Conservation (phyloP, 768 basidiomycete species). For the Inosperma sp. region DNA sequence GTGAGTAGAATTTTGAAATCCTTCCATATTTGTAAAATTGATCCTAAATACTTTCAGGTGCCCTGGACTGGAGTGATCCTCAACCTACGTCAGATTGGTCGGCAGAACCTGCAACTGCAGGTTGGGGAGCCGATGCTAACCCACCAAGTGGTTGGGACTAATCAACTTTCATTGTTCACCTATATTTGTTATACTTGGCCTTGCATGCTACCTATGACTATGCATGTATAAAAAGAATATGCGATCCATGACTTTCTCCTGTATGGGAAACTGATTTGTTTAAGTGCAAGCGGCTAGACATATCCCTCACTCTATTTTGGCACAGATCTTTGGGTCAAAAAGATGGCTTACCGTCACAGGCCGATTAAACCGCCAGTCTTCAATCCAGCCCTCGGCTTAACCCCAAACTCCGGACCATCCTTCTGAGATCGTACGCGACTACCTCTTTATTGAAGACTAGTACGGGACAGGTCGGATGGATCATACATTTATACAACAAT, state of each 20-base stretch:
- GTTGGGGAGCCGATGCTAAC: slow-evolving; percentile 42
- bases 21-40: not conserved
- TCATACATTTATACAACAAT: too few relatives aligned
- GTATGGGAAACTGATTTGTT: too few relatives aligned
- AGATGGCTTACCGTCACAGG: too few relatives aligned
- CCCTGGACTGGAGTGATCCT: slow-evolving; percentile 79
- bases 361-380: too few relatives aligned
- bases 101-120: slow-evolving; percentile 64
- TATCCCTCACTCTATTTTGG: too few relatives aligned
- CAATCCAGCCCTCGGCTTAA: too few relatives aligned
- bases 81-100: slow-evolving; percentile 73
- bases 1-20: slow-evolving; percentile 33
- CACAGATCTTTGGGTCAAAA: too few relatives aligned
- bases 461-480: too few relatives aligned
- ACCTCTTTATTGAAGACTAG: too few relatives aligned
- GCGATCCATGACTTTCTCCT: slow-evolving; percentile 23
- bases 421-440: too few relatives aligned
- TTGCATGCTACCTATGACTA: slow-evolving; percentile 14
- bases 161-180: slow-evolving; percentile 9
- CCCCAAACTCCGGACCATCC: too few relatives aligned
- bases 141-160: slow-evolving; percentile 39
- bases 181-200: slow-evolving; percentile 10
- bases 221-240: slow-evolving; percentile 27
- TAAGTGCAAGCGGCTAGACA: too few relatives aligned
- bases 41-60: slow-evolving; percentile 37